These are phyloP conservation scores for Rhizophora apiculata DNA, from an alignment of 345 rosid species.

Conservation along the genomic window DNA sequence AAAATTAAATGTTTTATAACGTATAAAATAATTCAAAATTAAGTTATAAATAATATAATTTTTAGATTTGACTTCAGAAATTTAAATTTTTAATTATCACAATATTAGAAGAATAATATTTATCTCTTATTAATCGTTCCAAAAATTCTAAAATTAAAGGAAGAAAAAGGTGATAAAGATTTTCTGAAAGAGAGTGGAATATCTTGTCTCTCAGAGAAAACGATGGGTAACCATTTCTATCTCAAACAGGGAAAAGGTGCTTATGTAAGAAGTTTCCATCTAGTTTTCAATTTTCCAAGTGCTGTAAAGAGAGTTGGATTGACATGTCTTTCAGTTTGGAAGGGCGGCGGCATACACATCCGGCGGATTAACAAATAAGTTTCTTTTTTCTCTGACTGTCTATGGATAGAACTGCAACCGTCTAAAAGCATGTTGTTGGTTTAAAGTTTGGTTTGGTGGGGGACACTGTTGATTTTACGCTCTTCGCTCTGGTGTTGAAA, in stretches of 20 bases:
- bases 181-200: conserved; percentile 25
- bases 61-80: no score
- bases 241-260: conserved; percentile 8
- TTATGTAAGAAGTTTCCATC: conserved; percentile 13
- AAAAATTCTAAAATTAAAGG: conserved; percentile 18
- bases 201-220: conserved; percentile 18
- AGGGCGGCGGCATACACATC: background rate
- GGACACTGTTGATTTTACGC: no score
- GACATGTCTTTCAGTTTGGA: background rate
- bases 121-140: background rate
- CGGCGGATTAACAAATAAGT: background rate
- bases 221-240: conserved; percentile 26
- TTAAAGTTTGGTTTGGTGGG: no score
- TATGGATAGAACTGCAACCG: conserved; percentile 28
- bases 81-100: no score
- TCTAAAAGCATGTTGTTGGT: background rate
- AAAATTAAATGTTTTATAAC: no score
- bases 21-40: no score
- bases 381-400: conserved; percentile 16
- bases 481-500: no score
- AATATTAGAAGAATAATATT: no score
- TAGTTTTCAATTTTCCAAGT: background rate
- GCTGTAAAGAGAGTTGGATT: background rate
- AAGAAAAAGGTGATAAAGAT: conserved; percentile 18
- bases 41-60: no score